Evolutionary conservation across 768 basidiomycete genomes (phyloP).

Genomic region (Leccinum subgranulosum): DNA sequence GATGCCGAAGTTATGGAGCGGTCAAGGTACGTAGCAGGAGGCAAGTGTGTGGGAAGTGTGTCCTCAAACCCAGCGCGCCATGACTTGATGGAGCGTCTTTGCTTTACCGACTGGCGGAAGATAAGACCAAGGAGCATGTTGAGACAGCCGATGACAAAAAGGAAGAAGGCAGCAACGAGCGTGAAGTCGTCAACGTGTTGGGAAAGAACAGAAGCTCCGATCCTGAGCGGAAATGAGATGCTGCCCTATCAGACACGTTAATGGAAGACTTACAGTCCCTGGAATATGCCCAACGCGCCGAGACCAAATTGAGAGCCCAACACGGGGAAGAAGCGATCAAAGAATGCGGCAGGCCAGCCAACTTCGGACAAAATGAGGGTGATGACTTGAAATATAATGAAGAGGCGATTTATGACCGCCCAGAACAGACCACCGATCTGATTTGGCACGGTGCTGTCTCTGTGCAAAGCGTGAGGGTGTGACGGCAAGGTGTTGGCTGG

Average conservation of each 20-base stretch:
- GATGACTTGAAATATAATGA: constrained; percentile 83
- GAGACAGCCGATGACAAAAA: constrained; percentile 88
- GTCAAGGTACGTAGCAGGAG: constrained; percentile 18
- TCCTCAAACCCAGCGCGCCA: constrained; percentile 57
- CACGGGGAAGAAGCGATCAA: constrained; percentile 82
- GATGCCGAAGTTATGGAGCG: constrained; percentile 24
- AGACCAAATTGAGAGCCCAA: constrained; percentile 82
- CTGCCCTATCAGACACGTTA: background rate
- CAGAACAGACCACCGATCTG: constrained; percentile 90
- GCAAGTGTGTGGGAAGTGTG: constrained; percentile 47
- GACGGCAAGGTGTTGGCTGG: background rate
- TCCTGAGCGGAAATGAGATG: constrained; percentile 36
- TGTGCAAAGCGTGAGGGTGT: constrained; percentile 32
- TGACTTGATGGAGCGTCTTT: constrained; percentile 58
- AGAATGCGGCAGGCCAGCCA: constrained; percentile 76
- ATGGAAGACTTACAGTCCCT: constrained; percentile 62
- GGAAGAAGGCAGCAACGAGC: constrained; percentile 87
- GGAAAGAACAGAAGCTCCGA: constrained; percentile 68
- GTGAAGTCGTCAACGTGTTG: constrained; percentile 86
- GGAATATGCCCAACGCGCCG: constrained; percentile 83
- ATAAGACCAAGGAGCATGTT: constrained; percentile 78
- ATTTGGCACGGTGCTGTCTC: constrained; percentile 79
- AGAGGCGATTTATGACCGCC: constrained; percentile 82
- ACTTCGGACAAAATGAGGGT: constrained; percentile 81
- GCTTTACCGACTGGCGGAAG: constrained; percentile 61